Conservation (phyloP, 768 basidiomycete species). For the Lactifluus pinguis region DNA sequence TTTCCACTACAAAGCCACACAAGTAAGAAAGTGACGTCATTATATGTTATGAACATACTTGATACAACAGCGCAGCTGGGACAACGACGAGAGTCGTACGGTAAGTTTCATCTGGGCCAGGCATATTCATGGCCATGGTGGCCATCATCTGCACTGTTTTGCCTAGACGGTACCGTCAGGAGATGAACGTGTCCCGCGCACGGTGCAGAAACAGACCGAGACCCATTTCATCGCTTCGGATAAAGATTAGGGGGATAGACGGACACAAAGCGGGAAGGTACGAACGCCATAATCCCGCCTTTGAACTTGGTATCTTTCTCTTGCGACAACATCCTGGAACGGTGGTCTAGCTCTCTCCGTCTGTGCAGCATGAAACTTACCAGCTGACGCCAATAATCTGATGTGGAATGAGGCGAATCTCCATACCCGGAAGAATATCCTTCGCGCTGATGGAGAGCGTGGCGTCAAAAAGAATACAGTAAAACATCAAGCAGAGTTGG, state of each 20-base stretch:
- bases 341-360: too few relatives aligned
- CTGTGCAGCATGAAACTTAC: constrained; percentile 26
- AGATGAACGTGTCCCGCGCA: background rate
- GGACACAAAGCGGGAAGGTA: constrained; percentile 9
- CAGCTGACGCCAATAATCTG: constrained; percentile 73
- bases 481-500: background rate
- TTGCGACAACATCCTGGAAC: constrained; percentile 56
- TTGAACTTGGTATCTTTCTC: constrained; percentile 38
- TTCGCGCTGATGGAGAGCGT: constrained; percentile 31
- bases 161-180: constrained; percentile 26
- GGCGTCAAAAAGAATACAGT: background rate
- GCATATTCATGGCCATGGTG: constrained; percentile 60
- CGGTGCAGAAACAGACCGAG: constrained; percentile 27
- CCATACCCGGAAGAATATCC: constrained; percentile 58
- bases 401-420: constrained; percentile 62
- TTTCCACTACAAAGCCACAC: constrained; percentile 43
- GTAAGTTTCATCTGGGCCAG: constrained; percentile 35
- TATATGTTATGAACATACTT: constrained; percentile 31
- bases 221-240: constrained; percentile 58
- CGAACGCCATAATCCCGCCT: constrained; percentile 58
- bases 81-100: constrained; percentile 67
- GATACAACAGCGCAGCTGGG: constrained; percentile 63
- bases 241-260: background rate
- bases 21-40: background rate
- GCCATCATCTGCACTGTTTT: constrained; percentile 80